Percentiles rank a stretch among this genome's conserved stretches.
Evolutionary conservation across 2,329 filamentous ascomycete genomes (phyloP).

Genomic region (Aspergillus jensenii): DNA sequence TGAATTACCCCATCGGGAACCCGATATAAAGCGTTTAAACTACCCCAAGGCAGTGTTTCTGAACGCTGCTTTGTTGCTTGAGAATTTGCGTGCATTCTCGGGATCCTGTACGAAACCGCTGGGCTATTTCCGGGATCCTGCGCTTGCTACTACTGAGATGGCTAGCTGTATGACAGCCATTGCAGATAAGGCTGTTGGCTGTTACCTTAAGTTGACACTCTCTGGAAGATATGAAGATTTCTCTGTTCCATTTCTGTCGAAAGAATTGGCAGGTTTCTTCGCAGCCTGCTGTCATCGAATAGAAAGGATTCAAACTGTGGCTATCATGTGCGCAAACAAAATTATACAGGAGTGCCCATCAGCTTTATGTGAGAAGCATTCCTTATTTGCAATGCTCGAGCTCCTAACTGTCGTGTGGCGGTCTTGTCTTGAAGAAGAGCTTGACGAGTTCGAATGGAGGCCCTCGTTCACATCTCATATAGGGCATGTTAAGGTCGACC

Average conservation of each 20-base stretch:
- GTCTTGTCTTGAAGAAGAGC: slow-evolving; percentile 90
- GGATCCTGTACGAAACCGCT: slow-evolving; percentile 89
- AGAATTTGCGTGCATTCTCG: slow-evolving; percentile 79
- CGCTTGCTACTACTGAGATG: slow-evolving; percentile 63
- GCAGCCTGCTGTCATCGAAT: slow-evolving; percentile 92
- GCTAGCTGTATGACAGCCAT: slow-evolving; percentile 64
- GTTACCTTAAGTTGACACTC: slow-evolving; percentile 75
- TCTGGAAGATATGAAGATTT: slow-evolving; percentile 72
- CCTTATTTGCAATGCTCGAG: slow-evolving; percentile 89
- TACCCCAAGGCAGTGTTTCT: slow-evolving; percentile 92
- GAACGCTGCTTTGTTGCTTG: slow-evolving; percentile 84
- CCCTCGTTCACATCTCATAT: slow-evolving; percentile 75
- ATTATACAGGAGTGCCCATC: slow-evolving; percentile 85
- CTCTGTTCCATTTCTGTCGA: slow-evolving; percentile 86
- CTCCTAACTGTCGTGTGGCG: slow-evolving; percentile 92
- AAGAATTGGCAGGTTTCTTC: slow-evolving; percentile 82
- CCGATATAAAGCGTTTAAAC: slow-evolving; percentile 76
- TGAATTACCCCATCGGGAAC: slow-evolving; percentile 72
- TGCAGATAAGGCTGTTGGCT: slow-evolving; percentile 69
- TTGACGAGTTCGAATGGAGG: slow-evolving; percentile 86
- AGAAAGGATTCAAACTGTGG: slow-evolving; percentile 83
- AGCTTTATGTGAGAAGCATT: slow-evolving; percentile 82
- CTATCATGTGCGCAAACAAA: slow-evolving; percentile 77
- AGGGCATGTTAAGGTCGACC: slow-evolving; percentile 76
- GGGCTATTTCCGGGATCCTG: slow-evolving; percentile 92